Evolutionary conservation across 257 asterid species (phyloP), one percentile per base, ranked within the genome.

Genomic region (Fraxinus pennsylvanica): DNA sequence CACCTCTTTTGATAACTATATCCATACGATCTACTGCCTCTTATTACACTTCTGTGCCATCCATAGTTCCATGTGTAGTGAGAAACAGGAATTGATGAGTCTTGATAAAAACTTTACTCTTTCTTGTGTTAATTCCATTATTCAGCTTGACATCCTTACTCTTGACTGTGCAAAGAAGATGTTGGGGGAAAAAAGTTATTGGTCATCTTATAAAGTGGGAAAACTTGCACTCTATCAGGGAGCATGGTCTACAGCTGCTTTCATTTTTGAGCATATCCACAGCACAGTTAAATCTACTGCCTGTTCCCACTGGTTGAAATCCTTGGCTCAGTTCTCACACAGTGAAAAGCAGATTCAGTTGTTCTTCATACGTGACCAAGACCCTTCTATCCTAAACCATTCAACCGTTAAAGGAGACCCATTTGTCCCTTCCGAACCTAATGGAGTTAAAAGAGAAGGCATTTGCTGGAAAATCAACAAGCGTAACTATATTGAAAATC

Each of bases 201-300:
- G 97, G 98, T 72, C 75, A 50, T 84, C 84, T 63, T 96, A 93
- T 81, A 88, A 89, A 81, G 92, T 90, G 76, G 99, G 94, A 81
- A 92, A 84, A 86, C 81, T 43, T 80, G 97, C 97, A 17, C 91
- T 89, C 61, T 88, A 91, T 79, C 92, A 82, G 41, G 99, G 99
- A 80, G 91, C 93, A 52, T 96, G 98, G 98, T 83, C 87, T 41
- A 83, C 90, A 0, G 90, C 97, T 85, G 83, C 91, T 70, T 88
- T 85, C 83, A 79, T 96, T 79, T 96, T 93, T 79, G 92, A 88
- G 86, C 86, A 87, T 73, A 91, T 93, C 73, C 77, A 52, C 32
- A 43, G 75, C 9, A 78, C 67, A 70, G 97, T 84, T 83, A 79
- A 82, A 72, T 89, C 99, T 69, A 79, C 83, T 82, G 80, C 86